A percentile compares a stretch with the other conserved stretches of the same genome.
Conservation (phyloP, 768 basidiomycete genomes). For the Sarcodon aspratus region DNA sequence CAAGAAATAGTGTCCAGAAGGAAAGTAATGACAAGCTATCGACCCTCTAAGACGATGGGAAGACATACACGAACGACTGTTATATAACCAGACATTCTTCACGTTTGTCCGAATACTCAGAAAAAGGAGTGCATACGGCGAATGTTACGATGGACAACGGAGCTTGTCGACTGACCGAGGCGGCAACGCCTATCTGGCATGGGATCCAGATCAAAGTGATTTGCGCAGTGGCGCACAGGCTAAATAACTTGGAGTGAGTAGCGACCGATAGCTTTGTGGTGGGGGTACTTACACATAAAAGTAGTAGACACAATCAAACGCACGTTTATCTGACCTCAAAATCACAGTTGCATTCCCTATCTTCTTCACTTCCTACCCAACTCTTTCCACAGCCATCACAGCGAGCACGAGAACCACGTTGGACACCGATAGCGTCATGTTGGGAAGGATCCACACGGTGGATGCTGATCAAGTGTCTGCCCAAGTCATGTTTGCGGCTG, state of each 20-base stretch:
- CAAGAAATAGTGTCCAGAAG: background rate
- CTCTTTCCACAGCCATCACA: conserved; percentile 69
- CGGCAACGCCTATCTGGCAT: background rate
- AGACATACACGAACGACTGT: background rate
- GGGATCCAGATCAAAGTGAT: background rate
- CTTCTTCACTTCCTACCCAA: conserved; percentile 37
- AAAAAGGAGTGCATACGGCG: background rate
- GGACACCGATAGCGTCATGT: conserved; percentile 47
- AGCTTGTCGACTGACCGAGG: background rate
- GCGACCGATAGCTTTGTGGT: background rate
- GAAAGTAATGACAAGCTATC: background rate
- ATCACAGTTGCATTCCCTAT: conserved; percentile 32
- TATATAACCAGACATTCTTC: background rate
- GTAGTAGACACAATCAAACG: conserved; percentile 1
- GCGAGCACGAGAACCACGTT: conserved; percentile 51
- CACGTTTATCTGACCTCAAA: conserved; percentile 17
- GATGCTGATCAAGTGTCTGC: conserved; percentile 80
- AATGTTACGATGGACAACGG: background rate
- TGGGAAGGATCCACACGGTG: conserved; percentile 58
- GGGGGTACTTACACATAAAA: background rate
- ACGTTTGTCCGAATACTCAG: background rate
- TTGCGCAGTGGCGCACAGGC: background rate
- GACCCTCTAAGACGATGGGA: background rate
- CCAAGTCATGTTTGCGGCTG: conserved; percentile 89
- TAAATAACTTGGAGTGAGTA: background rate